Base-by-base conservation (phyloP, 2,329 filamentous ascomycete genomes). In the Ophiocordyceps sinensis region DNA sequence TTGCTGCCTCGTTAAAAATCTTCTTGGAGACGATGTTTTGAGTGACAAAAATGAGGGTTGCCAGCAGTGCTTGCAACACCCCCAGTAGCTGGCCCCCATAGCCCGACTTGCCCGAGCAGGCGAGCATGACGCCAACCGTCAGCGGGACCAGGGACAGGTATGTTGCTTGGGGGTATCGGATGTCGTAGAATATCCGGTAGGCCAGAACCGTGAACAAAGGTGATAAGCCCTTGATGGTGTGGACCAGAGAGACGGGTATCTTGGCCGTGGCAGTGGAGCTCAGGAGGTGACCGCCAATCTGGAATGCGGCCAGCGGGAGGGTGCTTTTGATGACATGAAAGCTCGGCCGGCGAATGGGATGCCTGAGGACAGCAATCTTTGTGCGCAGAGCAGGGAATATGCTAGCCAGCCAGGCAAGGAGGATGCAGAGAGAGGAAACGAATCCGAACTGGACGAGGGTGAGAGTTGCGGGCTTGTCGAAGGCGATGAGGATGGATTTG, bases 11-110 rank as follows among this genome's bases (percentile, higher is more conserved):
- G 59, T 95, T 98, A 69, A 98, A 98, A 10, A 98, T 77, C 49
- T 86, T 85, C 63, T 98, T 98, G 17, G 89, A 96, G 49, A 95
- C 94, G 43, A 98, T 98, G 57, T 98, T 98, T 57, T 98, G 91
- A 0, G 87, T 91, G 30, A 98, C 91, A 56, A 98, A 98, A 48
- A 96, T 82, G 42, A 96, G 68, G 8, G 91, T 86, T n/a, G 86
- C 88, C 29, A 85, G 67, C 31, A 98, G 80, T 4, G 91, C 88
- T 53, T 88, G 89, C 11, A 89, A 53, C 15, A 98, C 82, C n/a
- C 91, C 91, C 40, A 91, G 73, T 47, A 95, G 74, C 55, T 98
- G 88, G 28, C 85, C 89, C 19, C 78, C 82, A 51, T 94, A 88
- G 6, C 62, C 62, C 35, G 68, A 65, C 54, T 87, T 86, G 12